These are phyloP conservation scores for Theobroma cacao DNA, from an alignment of 345 rosid genomes.

Conservation along the genomic window DNA sequence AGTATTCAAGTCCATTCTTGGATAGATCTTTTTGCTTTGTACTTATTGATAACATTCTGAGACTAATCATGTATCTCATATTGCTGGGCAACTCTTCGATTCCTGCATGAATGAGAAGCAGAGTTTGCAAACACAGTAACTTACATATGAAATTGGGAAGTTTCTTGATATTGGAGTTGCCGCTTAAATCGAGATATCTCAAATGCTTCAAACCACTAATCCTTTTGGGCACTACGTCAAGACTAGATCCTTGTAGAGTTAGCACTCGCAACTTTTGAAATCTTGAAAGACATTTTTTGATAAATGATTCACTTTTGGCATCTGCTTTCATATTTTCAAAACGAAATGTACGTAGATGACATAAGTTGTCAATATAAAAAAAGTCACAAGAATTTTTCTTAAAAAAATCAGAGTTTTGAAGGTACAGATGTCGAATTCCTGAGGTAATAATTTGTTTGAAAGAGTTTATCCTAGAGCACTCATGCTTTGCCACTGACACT, in stretches of 20 bases:
- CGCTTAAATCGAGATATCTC: neutral
- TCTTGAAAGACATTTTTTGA: neutral
- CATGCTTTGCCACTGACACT: neutral
- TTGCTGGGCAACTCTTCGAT: neutral
- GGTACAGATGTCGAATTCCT: neutral
- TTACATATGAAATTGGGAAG: neutral
- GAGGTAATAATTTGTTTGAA: neutral
- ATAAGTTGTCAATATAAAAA: neutral
- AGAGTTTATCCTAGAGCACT: neutral
- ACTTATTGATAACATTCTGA: neutral
- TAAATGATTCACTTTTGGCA: neutral
- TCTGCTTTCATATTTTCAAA: neutral
- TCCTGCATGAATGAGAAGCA: neutral
- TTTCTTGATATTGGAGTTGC: neutral
- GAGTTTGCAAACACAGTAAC: neutral
- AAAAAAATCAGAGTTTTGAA: neutral
- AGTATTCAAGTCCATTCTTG: neutral
- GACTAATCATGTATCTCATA: neutral
- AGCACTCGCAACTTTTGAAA: neutral
- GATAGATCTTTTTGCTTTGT: neutral
- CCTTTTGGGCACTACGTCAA: neutral
- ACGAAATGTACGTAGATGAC: neutral
- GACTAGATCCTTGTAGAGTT: neutral
- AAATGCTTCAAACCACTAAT: neutral
- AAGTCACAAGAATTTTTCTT: neutral